Evolutionary conservation across 192 early-diverging fungal genomes (phyloP).

Genomic region (Funneliformis geosporum): DNA sequence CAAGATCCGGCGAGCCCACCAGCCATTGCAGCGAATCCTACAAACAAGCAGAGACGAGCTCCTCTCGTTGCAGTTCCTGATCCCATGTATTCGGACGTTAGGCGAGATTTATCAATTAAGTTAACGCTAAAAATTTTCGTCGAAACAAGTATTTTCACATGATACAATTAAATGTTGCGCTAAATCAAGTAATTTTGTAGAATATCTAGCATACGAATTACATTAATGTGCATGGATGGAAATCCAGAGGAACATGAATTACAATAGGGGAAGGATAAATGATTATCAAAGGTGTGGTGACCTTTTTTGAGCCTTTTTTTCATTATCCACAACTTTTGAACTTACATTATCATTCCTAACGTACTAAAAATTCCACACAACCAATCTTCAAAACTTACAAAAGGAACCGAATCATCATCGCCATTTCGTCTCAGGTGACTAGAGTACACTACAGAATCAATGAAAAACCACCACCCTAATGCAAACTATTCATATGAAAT

Average conservation of each 20-base stretch:
- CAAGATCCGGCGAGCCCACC: slow-evolving; percentile 61
- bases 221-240: background rate
- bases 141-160: background rate
- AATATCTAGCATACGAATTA: background rate
- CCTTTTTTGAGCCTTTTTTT: background rate
- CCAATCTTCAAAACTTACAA: slow-evolving; percentile 55
- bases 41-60: slow-evolving; percentile 55
- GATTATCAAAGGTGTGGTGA: too few species aligned
- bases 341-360: slow-evolving; percentile 62
- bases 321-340: background rate
- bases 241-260: too few species aligned
- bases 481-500: slow-evolving; percentile 47
- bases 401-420: slow-evolving; percentile 38
- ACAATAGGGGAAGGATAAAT: too few species aligned
- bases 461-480: slow-evolving; percentile 64
- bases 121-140: slow-evolving; percentile 48
- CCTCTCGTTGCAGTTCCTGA: slow-evolving; percentile 48
- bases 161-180: too few species aligned
- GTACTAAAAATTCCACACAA: slow-evolving; percentile 58
- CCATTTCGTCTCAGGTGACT: slow-evolving; percentile 17
- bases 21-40: slow-evolving; percentile 61
- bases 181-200: background rate
- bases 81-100: slow-evolving; percentile 48
- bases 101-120: slow-evolving; percentile 52
- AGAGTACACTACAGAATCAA: slow-evolving; percentile 56